These are phyloP conservation scores for Chaetomium globosum DNA, from an alignment of 2,329 filamentous ascomycete species.

Conservation along the genomic window DNA sequence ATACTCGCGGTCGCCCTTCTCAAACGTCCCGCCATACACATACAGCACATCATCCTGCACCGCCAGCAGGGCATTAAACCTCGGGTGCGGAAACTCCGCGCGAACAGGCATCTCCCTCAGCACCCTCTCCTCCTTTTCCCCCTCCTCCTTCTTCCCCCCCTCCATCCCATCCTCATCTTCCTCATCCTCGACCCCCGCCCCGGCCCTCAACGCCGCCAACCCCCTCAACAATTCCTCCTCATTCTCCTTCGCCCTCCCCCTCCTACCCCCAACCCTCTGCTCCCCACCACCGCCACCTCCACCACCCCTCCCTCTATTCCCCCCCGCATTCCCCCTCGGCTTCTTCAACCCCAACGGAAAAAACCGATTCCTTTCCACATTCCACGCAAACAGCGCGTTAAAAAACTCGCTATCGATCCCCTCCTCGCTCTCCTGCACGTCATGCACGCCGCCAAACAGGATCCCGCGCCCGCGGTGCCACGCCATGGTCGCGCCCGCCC, in stretches of 20 bases:
- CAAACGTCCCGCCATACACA: constrained; percentile 92
- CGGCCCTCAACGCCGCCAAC: constrained; percentile 80
- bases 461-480: constrained; percentile 93
- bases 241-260: constrained; percentile 81
- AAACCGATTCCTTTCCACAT: constrained; percentile 91
- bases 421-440: constrained; percentile 88
- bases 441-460: constrained; percentile 90
- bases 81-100: constrained; percentile 82
- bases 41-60: constrained; percentile 92
- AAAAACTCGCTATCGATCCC: constrained; percentile 98
- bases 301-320: constrained; percentile 42
- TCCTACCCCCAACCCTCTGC: constrained; percentile 58
- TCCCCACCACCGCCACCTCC: constrained; percentile 40
- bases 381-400: constrained; percentile 88
- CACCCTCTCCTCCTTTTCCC: constrained; percentile 59
- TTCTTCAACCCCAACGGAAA: constrained; percentile 81
- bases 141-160: constrained; percentile 46
- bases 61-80: constrained; percentile 88
- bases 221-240: constrained; percentile 89
- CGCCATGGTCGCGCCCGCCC: constrained; percentile 90
- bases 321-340: constrained; percentile 57
- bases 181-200: constrained; percentile 58
- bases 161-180: constrained; percentile 44
- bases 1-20: constrained; percentile 91
- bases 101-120: constrained; percentile 65